Percentiles rank a stretch among this genome's conserved stretches.
These are phyloP conservation scores for Hypoxylon sp. DNA, from an alignment of 2,329 filamentous ascomycete genomes.

Conservation along the genomic window DNA sequence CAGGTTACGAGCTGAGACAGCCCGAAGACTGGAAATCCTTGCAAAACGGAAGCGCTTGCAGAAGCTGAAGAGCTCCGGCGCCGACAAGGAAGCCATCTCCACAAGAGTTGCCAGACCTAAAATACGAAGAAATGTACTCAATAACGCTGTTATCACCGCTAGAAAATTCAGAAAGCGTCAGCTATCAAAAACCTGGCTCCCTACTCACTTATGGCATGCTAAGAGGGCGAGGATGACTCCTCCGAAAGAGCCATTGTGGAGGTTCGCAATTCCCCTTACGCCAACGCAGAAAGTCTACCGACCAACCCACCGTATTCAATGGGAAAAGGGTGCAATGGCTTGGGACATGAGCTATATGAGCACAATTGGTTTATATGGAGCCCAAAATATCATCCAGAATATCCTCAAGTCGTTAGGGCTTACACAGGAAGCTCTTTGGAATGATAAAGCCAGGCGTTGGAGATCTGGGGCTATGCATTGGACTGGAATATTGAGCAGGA, in stretches of 20 bases:
- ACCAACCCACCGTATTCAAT: constrained; percentile 84
- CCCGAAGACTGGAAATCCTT: constrained; percentile 77
- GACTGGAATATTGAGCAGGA: constrained; percentile 66
- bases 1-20: constrained; percentile 80
- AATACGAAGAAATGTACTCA: constrained; percentile 78
- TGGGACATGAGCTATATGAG: constrained; percentile 98
- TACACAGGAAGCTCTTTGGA: constrained; percentile 72
- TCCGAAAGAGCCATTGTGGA: constrained; percentile 85
- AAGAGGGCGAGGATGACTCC: constrained; percentile 92
- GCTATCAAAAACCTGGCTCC: constrained; percentile 90
- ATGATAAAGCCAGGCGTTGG: constrained; percentile 78
- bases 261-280: constrained; percentile 86
- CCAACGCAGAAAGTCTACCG: constrained; percentile 93
- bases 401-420: constrained; percentile 78
- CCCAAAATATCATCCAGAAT: constrained; percentile 72
- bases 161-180: constrained; percentile 88
- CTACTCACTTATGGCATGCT: constrained; percentile 93
- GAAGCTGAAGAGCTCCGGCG: constrained; percentile 53
- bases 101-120: constrained; percentile 70
- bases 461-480: constrained; percentile 66
- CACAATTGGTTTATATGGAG: constrained; percentile 83
- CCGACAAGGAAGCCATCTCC: constrained; percentile 56
- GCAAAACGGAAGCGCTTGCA: constrained; percentile 66
- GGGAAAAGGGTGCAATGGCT: constrained; percentile 80
- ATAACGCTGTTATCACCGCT: constrained; percentile 68